phyloP scores from a whole-genome alignment of 2,329 filamentous ascomycete species.

The Ceratocystis eucalypticola region DNA sequence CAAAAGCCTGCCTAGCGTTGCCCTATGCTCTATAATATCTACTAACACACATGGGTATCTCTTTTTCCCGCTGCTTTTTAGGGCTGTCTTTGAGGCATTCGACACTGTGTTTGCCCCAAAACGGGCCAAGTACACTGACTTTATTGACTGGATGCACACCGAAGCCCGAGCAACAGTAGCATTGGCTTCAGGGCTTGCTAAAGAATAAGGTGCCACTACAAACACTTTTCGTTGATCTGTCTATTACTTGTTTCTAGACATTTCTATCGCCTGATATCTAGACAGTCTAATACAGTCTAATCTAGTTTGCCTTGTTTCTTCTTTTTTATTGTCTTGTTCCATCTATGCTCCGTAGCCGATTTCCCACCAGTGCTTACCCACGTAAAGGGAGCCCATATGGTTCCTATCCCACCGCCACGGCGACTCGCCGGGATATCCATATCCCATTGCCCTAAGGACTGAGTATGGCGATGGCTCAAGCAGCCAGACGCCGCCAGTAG shows the following conservation, averaged over 20 bases:
- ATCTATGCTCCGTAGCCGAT: constrained; percentile 26
- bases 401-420: constrained; percentile 54
- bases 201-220: neutral
- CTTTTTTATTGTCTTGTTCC: neutral
- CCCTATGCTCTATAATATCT: no score
- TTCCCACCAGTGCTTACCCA: constrained; percentile 49
- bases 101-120: constrained; percentile 50
- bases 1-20: no score
- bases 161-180: constrained; percentile 28
- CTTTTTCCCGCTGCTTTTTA: constrained; percentile 24
- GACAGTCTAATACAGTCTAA: neutral
- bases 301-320: neutral
- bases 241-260: neutral
- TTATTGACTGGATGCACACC: constrained; percentile 54
- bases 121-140: constrained; percentile 52
- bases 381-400: constrained; percentile 42
- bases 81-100: constrained; percentile 60
- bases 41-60: neutral
- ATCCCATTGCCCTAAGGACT: constrained; percentile 49
- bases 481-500: constrained; percentile 60
- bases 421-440: constrained; percentile 45
- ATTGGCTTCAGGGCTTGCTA: neutral
- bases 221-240: neutral
- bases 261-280: neutral
- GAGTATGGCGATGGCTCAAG: constrained; percentile 73